These are phyloP conservation scores for Diaporthe vaccinii DNA, from an alignment of 2,329 filamentous ascomycete species.

Conservation along the genomic window DNA sequence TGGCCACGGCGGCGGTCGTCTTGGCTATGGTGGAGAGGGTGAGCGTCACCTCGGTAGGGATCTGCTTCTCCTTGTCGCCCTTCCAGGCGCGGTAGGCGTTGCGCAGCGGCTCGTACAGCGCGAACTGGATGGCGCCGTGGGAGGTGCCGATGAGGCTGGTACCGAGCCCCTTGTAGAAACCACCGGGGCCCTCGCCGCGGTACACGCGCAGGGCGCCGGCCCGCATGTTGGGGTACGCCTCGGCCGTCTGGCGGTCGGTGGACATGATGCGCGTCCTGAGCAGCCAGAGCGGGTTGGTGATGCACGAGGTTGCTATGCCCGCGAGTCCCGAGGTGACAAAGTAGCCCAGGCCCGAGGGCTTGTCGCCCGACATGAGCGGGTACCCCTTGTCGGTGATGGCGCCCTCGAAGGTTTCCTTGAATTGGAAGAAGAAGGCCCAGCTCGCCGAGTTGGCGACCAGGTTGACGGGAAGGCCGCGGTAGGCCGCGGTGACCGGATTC, in stretches of 20 bases:
- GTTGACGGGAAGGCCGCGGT: slow-evolving; percentile 91
- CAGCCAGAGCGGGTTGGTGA: slow-evolving; percentile 98
- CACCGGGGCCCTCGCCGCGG: slow-evolving; percentile 77
- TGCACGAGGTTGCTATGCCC: slow-evolving; percentile 81
- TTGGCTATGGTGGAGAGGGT: slow-evolving; percentile 85
- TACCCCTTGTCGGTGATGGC: slow-evolving; percentile 55
- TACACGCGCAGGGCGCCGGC: slow-evolving; percentile 78
- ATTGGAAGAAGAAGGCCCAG: slow-evolving; percentile 94
- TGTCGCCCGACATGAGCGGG: slow-evolving; percentile 41
- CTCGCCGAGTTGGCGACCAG: slow-evolving; percentile 89
- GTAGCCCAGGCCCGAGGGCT: slow-evolving; percentile 77
- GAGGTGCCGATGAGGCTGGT: slow-evolving; percentile 88
- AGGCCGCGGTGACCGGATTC: slow-evolving; percentile 77
- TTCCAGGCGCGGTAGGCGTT: slow-evolving; percentile 66
- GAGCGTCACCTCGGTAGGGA: slow-evolving; percentile 84
- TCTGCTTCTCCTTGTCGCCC: slow-evolving; percentile 45
- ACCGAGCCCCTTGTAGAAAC: slow-evolving; percentile 89
- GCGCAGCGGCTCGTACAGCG: slow-evolving; percentile 85
- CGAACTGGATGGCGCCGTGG: slow-evolving; percentile 95
- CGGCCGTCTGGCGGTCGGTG: slow-evolving; percentile 78
- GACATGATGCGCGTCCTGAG: slow-evolving; percentile 98
- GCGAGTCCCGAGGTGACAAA: slow-evolving; percentile 80
- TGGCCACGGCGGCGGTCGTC: slow-evolving; percentile 87
- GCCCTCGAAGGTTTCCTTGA: slow-evolving; percentile 70
- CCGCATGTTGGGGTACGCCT: slow-evolving; percentile 85